Base-by-base conservation (phyloP, 2,329 filamentous ascomycete genomes). In the Neobulgaria alba region DNA sequence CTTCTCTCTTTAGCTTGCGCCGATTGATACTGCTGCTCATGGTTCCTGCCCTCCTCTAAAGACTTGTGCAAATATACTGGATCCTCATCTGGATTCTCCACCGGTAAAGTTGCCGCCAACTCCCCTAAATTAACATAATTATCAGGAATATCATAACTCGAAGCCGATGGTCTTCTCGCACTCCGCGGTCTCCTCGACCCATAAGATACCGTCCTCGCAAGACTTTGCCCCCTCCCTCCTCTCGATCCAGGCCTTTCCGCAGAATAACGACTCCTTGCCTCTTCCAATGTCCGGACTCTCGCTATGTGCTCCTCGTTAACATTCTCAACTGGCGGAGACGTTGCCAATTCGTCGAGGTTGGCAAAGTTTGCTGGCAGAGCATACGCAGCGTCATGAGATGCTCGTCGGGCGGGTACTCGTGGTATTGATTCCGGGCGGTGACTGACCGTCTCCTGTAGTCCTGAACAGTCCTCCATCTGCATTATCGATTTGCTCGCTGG, bases 51-150 rank as follows among this genome's bases (percentile, higher is more conserved):
- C 15, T 65, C 57, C 44, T 72, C 67, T 20, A 67, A 59, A 16
- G 58, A 66, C 38, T 57, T 59, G 54, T 63, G 61, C 16, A 46
- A 57, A 49, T 63, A 67, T 33, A 58, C 46, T 16, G 46, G 50
- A 37, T 48, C 59, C 43, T 66, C 63, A 31, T 60, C 58, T 16
- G 55, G 63, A 48, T 67, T 68, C 41, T 69, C 61, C 2, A 73
- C 60, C 2, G 69, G 67, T 23, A 65, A 58, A 10, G 67, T 63
- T 2, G 56, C 61, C 0, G 57, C 58, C 3, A 65, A 45, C 50
- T 73, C 71, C 42, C 65, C 61, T 17, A 72, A 55, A 45, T 68
- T 66, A 31, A 50, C 59, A 43, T 67, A 71, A 29, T 49, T 44
- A 30, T 56, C 48, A 7, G 53, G 51, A 12, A 54, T 26, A 35